Conservation (phyloP, 192 early-diverging fungal species). For the Linnemannia hyalina region DNA sequence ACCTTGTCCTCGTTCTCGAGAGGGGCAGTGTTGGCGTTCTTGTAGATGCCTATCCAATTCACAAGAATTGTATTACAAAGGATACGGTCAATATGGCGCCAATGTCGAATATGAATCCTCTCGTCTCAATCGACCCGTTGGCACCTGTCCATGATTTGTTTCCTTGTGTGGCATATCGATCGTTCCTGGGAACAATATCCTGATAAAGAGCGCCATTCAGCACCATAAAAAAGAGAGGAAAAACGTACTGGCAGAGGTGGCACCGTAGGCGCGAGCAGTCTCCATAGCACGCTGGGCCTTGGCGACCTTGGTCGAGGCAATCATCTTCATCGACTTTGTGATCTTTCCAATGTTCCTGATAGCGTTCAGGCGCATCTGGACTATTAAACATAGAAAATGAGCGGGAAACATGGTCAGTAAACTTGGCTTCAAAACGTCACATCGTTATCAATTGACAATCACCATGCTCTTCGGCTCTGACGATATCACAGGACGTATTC, state of each 20-base stretch:
- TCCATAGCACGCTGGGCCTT: slow-evolving; percentile 93
- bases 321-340: slow-evolving; percentile 99
- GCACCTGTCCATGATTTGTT: not conserved
- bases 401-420: not conserved
- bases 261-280: slow-evolving; percentile 83
- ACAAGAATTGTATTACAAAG: not conserved
- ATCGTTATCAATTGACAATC: not conserved
- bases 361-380: slow-evolving; percentile 95
- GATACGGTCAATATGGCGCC: not conserved
- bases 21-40: slow-evolving; percentile 79
- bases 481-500: not conserved
- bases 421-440: not conserved
- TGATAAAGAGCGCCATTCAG: not conserved
- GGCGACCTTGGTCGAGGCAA: slow-evolving; percentile 98
- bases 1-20: slow-evolving; percentile 76
- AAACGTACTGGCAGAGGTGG: slow-evolving; percentile 70
- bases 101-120: not conserved
- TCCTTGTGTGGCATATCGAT: not conserved
- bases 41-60: slow-evolving; percentile 70
- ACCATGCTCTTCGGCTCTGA: not conserved
- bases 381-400: slow-evolving; percentile 57
- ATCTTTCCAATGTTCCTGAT: slow-evolving; percentile 99
- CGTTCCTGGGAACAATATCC: not conserved
- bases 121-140: not conserved
- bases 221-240: not conserved